Evolutionary conservation across 192 early-diverging fungal species (phyloP), one percentile per base, ranked within the genome.

Genomic region (Bifiguratus adelaidae): DNA sequence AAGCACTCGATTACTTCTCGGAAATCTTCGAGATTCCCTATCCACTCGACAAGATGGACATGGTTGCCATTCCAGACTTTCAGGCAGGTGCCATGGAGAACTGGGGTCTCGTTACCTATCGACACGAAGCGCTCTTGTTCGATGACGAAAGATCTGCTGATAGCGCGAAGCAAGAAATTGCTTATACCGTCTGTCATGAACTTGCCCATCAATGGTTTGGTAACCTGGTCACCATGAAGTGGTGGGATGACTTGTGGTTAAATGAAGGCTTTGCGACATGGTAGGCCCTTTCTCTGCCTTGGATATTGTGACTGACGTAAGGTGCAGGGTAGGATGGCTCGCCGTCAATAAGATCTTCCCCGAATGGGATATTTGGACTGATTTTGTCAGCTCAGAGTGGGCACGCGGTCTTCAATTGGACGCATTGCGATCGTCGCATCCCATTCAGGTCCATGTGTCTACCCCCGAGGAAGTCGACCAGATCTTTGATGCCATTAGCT

Each of bases 181-280:
- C 81, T 4, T 80, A 82, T 41, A 74, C 78, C 7, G 77, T 91
- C 20, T 72, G 67, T 12, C 88, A 91, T 61, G 88, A 91, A 68
- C 68, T 90, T 26, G 81, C 82, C 30, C 88, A 88, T 56, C 83
- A 85, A 63, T 84, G 82, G 81, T 90, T 91, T 48, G 88, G 88
- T 7, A 90, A 90, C 57, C 62, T 91, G 41, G 87, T 90, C 1
- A 90, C 87, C 8, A 85, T 88, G 81, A 63, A 64, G 44, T 71
- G 72, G 73, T 73, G 68, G 70, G 53, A 71, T 61, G 80, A 86
- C 34, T 50, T 88, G 28, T 89, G 87, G 87, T 71, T 90, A 30
- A 90, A 89, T 64, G 87, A 90, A 64, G 87, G 87, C 29, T 90
- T 90, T 64, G 87, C 87, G 19, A 90, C 87, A 7, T 40, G 37